These are phyloP conservation scores for Groenewaldozyma auringiensis DNA, from an alignment of 1,139 yeast species.

Conservation along the genomic window DNA sequence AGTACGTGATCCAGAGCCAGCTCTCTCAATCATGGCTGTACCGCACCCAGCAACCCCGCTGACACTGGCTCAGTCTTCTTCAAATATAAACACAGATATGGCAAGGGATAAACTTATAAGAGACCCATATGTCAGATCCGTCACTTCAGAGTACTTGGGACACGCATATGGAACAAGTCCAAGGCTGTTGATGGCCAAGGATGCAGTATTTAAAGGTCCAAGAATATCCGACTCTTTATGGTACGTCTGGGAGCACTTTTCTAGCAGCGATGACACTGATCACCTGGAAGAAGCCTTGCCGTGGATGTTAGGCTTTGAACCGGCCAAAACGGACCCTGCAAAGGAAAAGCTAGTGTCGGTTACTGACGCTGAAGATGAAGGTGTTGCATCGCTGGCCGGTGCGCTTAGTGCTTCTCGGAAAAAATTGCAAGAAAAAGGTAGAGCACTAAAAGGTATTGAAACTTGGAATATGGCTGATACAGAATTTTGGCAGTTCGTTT, in stretches of 20 bases:
- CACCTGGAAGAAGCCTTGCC: constrained; percentile 12
- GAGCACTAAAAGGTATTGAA: constrained; percentile 15
- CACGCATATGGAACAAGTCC: constrained; percentile 13
- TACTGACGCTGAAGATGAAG: constrained; percentile 6
- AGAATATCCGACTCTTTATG: constrained; percentile 16
- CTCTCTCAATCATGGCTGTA: constrained; percentile 17
- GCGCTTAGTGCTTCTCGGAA: constrained; percentile 9
- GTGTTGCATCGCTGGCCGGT: constrained; percentile 6
- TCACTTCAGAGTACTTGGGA: constrained; percentile 17
- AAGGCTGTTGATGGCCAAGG: constrained; percentile 18
- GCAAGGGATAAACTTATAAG: constrained; percentile 13
- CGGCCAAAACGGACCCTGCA: constrained; percentile 6
- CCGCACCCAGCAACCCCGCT: constrained; percentile 17
- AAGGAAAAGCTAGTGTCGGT: constrained; percentile 3
- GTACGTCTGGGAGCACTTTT: constrained; percentile 20
- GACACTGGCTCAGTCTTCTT: constrained; percentile 11
- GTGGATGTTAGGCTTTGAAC: constrained; percentile 20
- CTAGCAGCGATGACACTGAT: constrained; percentile 9
- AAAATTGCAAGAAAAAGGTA: constrained; percentile 9
- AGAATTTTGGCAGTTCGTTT: constrained; percentile 24
- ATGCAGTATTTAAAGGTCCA: constrained; percentile 15
- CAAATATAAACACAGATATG: constrained; percentile 11
- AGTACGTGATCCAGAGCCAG: constrained; percentile 11
- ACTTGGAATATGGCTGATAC: constrained; percentile 25
- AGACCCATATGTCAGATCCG: constrained; percentile 13